Conservation (phyloP, 441 rosid genomes). For the Adansonia madagascariensis region DNA sequence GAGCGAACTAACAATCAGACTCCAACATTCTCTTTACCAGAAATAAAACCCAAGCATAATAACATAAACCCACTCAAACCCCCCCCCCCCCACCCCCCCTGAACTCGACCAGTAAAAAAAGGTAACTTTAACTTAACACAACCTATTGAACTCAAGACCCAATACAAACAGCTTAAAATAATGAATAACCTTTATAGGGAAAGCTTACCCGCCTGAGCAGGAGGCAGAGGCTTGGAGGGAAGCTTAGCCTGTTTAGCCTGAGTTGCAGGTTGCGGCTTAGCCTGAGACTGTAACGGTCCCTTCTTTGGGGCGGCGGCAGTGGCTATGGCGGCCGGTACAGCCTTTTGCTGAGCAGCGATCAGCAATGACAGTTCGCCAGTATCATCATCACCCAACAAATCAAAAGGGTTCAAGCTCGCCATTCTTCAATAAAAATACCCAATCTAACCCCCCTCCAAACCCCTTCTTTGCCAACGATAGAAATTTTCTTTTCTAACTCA, state of each 20-base stretch:
- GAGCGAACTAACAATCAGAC: background rate
- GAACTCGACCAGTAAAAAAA: background rate
- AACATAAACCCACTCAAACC: background rate
- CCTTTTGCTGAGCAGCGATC: constrained; percentile 33
- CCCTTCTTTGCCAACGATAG: too few species aligned
- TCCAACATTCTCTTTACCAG: background rate
- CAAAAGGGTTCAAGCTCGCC: constrained; percentile 6
- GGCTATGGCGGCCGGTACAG: background rate
- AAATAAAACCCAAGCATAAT: background rate
- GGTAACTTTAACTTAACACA: background rate
- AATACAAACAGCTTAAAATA: background rate
- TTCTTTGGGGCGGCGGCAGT: constrained; percentile 21
- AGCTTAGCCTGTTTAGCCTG: background rate
- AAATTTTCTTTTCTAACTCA: background rate
- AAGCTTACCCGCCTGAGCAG: too few species aligned
- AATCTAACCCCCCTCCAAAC: background rate
- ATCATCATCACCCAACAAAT: constrained; percentile 38
- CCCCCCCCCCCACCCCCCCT: too few species aligned
- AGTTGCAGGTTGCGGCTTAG: constrained; percentile 19
- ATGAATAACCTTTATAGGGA: background rate
- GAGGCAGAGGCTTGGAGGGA: too few species aligned
- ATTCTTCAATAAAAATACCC: background rate
- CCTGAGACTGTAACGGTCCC: constrained; percentile 10
- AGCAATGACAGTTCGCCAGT: constrained; percentile 31
- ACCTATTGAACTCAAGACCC: background rate